Evolutionary conservation across 139 green algal genomes (phyloP).

Genomic region (Tetradesmus lagerheimii): DNA sequence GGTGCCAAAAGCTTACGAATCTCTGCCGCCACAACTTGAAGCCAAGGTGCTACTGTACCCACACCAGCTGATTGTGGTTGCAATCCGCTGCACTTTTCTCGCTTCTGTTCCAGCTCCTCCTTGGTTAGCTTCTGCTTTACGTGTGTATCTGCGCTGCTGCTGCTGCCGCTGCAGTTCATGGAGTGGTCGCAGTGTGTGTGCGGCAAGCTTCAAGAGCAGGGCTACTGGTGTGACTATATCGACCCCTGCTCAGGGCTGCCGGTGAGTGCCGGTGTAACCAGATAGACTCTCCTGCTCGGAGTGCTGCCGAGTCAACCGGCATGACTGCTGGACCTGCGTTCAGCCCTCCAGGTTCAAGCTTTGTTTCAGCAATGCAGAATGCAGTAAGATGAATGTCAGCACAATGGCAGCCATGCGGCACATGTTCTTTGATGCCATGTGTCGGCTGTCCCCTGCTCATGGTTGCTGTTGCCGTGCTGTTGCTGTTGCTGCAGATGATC

Average conservation of each 20-base stretch:
- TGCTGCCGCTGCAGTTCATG: conserved; percentile 82
- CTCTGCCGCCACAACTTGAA: too few relatives aligned
- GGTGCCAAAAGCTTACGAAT: too few relatives aligned
- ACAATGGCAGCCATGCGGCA: too few relatives aligned
- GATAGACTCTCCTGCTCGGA: too few relatives aligned
- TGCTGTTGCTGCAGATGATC: conserved; percentile 77
- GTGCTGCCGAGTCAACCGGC: too few relatives aligned
- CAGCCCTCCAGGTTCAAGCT: too few relatives aligned
- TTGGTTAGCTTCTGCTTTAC: too few relatives aligned
- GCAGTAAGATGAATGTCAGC: too few relatives aligned
- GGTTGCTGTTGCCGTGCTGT: background rate
- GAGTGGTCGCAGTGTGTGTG: conserved; percentile 87
- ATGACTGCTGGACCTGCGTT: too few relatives aligned
- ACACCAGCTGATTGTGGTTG: too few relatives aligned
- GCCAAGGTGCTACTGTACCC: background rate
- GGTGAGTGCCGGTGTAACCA: too few relatives aligned
- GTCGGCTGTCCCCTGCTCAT: background rate
- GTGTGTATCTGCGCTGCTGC: background rate
- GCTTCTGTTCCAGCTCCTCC: background rate
- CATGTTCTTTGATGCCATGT: background rate
- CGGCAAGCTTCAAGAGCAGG: conserved; percentile 64
- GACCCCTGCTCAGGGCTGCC: conserved; percentile 96
- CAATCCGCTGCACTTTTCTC: background rate
- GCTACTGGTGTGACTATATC: conserved; percentile 97
- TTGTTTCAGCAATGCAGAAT: too few relatives aligned